Evolutionary conservation across 805 yeast genomes (phyloP), one percentile per base, ranked within the genome.

Genomic region (Ogataea nitratoaversa): DNA sequence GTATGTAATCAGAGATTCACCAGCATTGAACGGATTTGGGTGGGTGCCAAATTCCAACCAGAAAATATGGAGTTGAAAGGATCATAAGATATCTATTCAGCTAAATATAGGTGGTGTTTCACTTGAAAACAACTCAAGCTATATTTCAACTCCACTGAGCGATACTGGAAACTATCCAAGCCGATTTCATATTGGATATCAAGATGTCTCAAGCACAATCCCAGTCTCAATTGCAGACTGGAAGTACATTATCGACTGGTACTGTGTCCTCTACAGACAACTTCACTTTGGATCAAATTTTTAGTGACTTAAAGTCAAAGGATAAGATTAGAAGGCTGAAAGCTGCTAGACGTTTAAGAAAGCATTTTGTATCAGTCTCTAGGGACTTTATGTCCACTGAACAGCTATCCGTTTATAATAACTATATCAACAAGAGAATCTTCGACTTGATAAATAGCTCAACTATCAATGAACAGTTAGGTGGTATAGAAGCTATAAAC

Each of bases 401-500:
- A 57, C 91, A 84, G 52, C 78, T 87, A 51, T 78, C 85, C 46
- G 66, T 89, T 28, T 86, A 84, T 61, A 86, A 84, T 60, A 87
- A 84, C 57, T 90, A 83, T 43, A 82, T 91, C 47, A 89, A 91
- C 66, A 84, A 86, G 54, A 79, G 84, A 47, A 85, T 93, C 16
- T 89, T 88, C 59, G 96, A 86, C 56, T 70, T 89, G 38, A 78
- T 88, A 36, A 88, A 87, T 52, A 79, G 90, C 4, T 71, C 79
- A 8, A 91, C 84, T 49, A 64, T 80, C 6, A 62, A 72, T 22
- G 89, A 84, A 47, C 81, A 86, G 47, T 70, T 90, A 28, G 98
- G 97, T 16, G 98, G 96, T 32, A 82, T 91, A 24, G 76, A 88
- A 18, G 97, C 97, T 11, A 84, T 91, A 41, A 93, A 87, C 60